These are phyloP conservation scores for Cryptosporidium felis DNA, from an alignment of 169 alveolate species.

Conservation along the genomic window DNA sequence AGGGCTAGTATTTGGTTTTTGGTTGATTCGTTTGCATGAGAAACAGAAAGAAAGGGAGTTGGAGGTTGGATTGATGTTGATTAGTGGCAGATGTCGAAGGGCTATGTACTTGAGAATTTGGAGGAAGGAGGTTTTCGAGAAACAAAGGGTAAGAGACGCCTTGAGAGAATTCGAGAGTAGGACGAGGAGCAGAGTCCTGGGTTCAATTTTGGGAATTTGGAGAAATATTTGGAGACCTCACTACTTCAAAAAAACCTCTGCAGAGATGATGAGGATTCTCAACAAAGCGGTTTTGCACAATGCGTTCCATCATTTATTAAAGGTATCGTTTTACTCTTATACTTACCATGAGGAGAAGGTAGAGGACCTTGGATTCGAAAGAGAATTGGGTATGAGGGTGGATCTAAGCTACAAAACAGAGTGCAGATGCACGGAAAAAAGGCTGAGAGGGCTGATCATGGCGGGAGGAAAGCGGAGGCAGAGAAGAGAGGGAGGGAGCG, in stretches of 20 bases:
- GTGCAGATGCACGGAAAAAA: conserved; percentile 12
- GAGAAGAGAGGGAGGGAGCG: background rate
- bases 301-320: conserved; percentile 8
- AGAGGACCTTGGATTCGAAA: too few species aligned
- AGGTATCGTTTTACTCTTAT: background rate
- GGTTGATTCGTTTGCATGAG: background rate
- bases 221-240: conserved; percentile 29
- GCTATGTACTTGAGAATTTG: background rate
- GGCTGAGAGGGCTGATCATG: background rate
- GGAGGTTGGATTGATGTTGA: background rate
- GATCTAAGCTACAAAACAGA: conserved; percentile 7
- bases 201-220: background rate
- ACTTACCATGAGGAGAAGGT: background rate
- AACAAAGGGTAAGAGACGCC: background rate
- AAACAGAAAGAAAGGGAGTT: background rate
- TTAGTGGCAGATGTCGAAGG: background rate
- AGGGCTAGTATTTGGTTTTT: background rate
- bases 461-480: background rate
- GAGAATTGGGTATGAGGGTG: background rate
- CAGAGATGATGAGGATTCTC: background rate
- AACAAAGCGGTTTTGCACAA: conserved; percentile 12
- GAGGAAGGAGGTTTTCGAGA: background rate
- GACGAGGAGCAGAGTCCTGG: background rate
- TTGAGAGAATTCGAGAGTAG: background rate
- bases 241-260: background rate